Percentiles rank a stretch among this genome's conserved stretches.
phyloP scores from a whole-genome alignment of 2,329 filamentous ascomycete genomes.

The Geosmithia flava region DNA sequence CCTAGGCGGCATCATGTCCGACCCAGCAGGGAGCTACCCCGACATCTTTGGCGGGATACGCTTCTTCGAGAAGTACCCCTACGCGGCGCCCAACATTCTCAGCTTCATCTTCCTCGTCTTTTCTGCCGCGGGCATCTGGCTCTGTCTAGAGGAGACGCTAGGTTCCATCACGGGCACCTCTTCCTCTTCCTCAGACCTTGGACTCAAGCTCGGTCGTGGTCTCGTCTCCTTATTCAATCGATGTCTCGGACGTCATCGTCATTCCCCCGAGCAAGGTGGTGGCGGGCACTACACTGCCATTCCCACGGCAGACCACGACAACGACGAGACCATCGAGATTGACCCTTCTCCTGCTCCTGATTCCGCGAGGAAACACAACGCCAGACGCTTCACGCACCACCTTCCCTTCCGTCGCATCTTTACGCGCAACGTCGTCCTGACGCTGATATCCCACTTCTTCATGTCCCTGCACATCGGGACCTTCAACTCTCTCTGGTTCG shows the following conservation, averaged over 20 bases:
- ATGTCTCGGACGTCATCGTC: constrained; percentile 5
- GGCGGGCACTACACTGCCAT: constrained; percentile 9
- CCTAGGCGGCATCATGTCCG: constrained; percentile 55
- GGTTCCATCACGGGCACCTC: constrained; percentile 22
- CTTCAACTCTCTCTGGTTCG: constrained; percentile 65
- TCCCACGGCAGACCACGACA: constrained; percentile 10
- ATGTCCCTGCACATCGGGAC: constrained; percentile 63
- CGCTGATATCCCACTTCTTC: constrained; percentile 53
- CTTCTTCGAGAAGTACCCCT: constrained; percentile 37
- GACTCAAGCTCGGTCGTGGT: constrained; percentile 24
- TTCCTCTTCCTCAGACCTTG: constrained; percentile 18
- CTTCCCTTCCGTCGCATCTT: constrained; percentile 43
- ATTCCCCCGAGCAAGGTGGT: constrained; percentile 2
- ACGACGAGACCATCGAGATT: constrained; percentile 1
- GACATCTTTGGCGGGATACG: constrained; percentile 31
- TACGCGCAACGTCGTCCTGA: constrained; percentile 39
- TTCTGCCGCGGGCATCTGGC: constrained; percentile 30
- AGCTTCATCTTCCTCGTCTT: constrained; percentile 30
- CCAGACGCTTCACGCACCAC: constrained; percentile 27
- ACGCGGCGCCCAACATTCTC: constrained; percentile 32
- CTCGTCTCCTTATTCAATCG: constrained; percentile 14
- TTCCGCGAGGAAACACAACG: neutral
- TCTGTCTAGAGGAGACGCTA: constrained; percentile 41
- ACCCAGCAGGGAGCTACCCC: constrained; percentile 49
- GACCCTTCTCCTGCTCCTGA: neutral